These are phyloP conservation scores for Bimuria novae-zelandiae DNA, from an alignment of 2,329 filamentous ascomycete species.

Conservation along the genomic window DNA sequence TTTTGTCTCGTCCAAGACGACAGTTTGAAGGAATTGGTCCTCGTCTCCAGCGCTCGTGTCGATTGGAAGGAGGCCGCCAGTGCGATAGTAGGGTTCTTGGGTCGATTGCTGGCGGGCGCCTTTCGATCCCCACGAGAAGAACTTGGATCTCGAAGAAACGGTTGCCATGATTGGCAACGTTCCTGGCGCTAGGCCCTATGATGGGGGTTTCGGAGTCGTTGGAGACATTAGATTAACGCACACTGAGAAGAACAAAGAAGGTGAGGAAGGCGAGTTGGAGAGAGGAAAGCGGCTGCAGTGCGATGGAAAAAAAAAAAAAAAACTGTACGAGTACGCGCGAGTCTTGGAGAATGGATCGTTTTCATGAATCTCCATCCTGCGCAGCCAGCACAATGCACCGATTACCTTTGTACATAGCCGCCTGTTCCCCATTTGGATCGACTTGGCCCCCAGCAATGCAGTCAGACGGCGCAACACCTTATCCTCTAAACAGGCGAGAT, in stretches of 20 bases:
- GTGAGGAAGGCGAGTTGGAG: constrained; percentile 3
- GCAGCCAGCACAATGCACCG: constrained; percentile 10
- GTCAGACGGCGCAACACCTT: constrained; percentile 3
- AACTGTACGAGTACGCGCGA: neutral
- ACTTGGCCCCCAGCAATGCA: constrained; percentile 1
- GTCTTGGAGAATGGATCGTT: neutral
- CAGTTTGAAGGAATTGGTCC: constrained; percentile 16
- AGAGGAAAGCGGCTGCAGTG: neutral
- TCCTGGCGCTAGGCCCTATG: constrained; percentile 11
- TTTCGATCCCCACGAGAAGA: constrained; percentile 51
- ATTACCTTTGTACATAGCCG: constrained; percentile 4
- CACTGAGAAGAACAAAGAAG: constrained; percentile 15
- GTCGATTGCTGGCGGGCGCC: constrained; percentile 35
- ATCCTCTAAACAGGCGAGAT: neutral
- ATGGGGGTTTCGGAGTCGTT: neutral
- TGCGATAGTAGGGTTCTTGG: constrained; percentile 42
- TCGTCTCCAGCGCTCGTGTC: constrained; percentile 25
- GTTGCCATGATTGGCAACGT: constrained; percentile 14
- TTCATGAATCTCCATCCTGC: neutral
- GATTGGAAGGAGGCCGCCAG: constrained; percentile 47
- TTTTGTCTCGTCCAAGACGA: constrained; percentile 28
- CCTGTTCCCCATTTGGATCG: constrained; percentile 7
- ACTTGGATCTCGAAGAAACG: constrained; percentile 51
- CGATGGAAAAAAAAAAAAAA: constrained; percentile 9
- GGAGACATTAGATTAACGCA: constrained; percentile 6